phyloP scores from a whole-genome alignment of 148 eudicot species.

The Talinum fruticosum region DNA sequence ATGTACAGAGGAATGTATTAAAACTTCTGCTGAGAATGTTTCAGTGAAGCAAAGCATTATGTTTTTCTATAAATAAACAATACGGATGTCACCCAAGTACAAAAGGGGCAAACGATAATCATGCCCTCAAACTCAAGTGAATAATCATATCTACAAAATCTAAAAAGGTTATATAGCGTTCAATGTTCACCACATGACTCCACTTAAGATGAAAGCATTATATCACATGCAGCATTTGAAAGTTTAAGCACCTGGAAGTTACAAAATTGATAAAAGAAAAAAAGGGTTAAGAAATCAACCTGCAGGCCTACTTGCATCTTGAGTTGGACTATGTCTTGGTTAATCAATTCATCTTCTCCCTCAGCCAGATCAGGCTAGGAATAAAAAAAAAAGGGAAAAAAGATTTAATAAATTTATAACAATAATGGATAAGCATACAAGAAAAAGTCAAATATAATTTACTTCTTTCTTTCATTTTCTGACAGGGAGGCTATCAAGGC shows the following conservation, averaged over 20 bases:
- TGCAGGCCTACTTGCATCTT: constrained; percentile 52
- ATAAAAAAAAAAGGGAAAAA: neutral
- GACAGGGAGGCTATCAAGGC: neutral
- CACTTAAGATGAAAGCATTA: neutral
- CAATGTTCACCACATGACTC: too few relatives aligned
- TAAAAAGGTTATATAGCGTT: too few relatives aligned
- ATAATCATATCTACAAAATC: too few relatives aligned
- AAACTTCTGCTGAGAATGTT: neutral
- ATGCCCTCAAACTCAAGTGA: too few relatives aligned
- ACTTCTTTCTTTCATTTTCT: neutral
- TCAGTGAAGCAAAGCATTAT: neutral
- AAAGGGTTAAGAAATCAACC: constrained; percentile 38
- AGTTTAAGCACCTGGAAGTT: neutral
- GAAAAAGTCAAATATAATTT: neutral
- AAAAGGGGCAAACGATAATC: too few relatives aligned
- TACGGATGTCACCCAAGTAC: too few relatives aligned
- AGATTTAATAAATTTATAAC: neutral
- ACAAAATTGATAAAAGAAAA: neutral
- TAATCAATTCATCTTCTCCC: constrained; percentile 61
- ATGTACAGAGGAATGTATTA: too few relatives aligned
- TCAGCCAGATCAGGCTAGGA: constrained; percentile 82
- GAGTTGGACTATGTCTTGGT: constrained; percentile 56
- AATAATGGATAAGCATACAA: neutral
- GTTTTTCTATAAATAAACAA: too few relatives aligned
- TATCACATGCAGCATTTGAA: neutral